phyloP scores from a whole-genome alignment of 2,329 filamentous ascomycete species.

The Cytospora piceicola region DNA sequence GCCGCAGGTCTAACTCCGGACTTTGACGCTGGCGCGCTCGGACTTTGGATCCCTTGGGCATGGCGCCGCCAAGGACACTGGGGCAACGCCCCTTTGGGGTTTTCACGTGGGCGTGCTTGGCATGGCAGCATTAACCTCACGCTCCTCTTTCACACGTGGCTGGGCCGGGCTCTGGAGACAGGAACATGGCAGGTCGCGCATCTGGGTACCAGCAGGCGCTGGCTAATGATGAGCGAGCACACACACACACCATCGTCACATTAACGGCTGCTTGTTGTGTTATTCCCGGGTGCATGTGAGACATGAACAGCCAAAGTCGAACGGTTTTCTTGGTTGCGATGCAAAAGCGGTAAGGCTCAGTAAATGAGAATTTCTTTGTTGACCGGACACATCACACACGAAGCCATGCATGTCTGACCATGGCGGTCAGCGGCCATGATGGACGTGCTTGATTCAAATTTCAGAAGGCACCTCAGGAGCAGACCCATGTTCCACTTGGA shows the following conservation, averaged over 20 bases:
- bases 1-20: neutral
- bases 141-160: too few species aligned
- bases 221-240: neutral
- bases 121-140: neutral
- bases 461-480: neutral
- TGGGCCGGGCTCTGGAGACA: neutral
- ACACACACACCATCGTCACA: slow-evolving; percentile 14
- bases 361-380: neutral
- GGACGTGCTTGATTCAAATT: neutral
- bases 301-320: slow-evolving; percentile 1
- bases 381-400: neutral
- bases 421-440: neutral
- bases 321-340: neutral
- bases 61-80: neutral
- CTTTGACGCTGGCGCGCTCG: neutral
- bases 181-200: neutral
- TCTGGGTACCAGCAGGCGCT: neutral
- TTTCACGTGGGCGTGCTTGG: neutral
- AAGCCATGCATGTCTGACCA: neutral
- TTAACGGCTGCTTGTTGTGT: slow-evolving; percentile 10
- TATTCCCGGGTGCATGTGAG: slow-evolving; percentile 14
- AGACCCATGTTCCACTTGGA: neutral
- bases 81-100: neutral
- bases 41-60: neutral
- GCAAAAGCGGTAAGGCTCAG: neutral